Conservation (phyloP, 78 protist species). For the Bodo saltans region DNA sequence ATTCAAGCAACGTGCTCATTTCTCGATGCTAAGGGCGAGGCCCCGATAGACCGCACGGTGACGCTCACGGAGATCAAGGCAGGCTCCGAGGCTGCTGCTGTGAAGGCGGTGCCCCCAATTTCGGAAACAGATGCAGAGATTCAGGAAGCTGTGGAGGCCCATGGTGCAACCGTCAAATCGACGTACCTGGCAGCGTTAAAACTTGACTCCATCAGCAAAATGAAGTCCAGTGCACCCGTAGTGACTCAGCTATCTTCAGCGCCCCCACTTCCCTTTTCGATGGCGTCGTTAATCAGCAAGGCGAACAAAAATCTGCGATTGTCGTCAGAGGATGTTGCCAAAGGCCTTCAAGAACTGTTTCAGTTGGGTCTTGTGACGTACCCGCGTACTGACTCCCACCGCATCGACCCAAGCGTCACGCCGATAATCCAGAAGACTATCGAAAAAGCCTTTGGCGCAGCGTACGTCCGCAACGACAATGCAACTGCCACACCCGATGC, state of each 20-base stretch:
- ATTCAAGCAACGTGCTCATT: background rate
- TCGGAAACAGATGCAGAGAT: too few species aligned
- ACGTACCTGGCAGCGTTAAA: background rate
- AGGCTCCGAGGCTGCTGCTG: background rate
- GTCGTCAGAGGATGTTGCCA: background rate
- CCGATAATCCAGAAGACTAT: background rate
- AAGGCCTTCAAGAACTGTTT: background rate
- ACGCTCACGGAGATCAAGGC: too few species aligned
- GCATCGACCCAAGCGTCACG: background rate
- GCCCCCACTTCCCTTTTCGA: background rate
- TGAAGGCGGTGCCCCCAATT: too few species aligned
- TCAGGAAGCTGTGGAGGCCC: too few species aligned
- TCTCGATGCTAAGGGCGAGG: background rate
- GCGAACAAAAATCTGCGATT: background rate
- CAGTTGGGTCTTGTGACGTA: background rate
- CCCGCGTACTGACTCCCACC: background rate
- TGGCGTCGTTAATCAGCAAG: background rate
- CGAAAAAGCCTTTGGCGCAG: background rate
- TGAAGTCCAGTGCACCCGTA: background rate
- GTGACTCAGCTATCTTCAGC: background rate
- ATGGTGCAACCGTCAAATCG: background rate
- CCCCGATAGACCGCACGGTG: background rate
- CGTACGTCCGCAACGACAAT: background rate
- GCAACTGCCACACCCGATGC: too few species aligned
- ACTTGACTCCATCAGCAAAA: background rate